phyloP scores from a whole-genome alignment of 495 filamentous ascomycete species.

The Chaetomium tenue region DNA sequence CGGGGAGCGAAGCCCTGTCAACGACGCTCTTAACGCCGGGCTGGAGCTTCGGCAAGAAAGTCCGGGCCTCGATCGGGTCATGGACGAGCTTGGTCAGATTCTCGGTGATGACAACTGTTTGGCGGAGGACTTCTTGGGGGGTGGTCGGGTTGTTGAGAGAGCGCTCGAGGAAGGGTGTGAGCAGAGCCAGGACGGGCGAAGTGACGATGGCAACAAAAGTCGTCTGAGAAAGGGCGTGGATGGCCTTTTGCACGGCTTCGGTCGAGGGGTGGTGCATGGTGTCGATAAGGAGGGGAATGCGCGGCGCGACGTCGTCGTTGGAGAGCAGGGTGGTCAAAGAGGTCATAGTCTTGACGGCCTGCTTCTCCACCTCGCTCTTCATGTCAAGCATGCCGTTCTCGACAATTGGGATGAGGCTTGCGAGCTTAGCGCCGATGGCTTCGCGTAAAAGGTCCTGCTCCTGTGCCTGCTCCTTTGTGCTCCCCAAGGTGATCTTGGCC shows the following conservation, averaged over 20 bases:
- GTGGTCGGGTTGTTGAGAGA: slow-evolving; percentile 87
- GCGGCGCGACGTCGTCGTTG: slow-evolving; percentile 93
- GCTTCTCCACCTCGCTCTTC: slow-evolving; percentile 85
- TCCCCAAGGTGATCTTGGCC: slow-evolving; percentile 77
- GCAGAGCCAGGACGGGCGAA: slow-evolving; percentile 94
- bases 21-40: slow-evolving; percentile 89
- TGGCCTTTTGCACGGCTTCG: slow-evolving; percentile 88
- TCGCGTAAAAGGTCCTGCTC: slow-evolving; percentile 86
- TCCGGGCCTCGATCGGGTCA: slow-evolving; percentile 91
- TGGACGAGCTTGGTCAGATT: slow-evolving; percentile 98
- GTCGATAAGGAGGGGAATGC: slow-evolving; percentile 89
- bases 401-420: slow-evolving; percentile 85
- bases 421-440: slow-evolving; percentile 87
- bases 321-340: slow-evolving; percentile 85
- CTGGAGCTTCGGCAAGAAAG: slow-evolving; percentile 93
- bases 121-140: slow-evolving; percentile 89
- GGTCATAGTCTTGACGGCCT: slow-evolving; percentile 85
- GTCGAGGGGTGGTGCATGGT: slow-evolving; percentile 92
- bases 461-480: slow-evolving; percentile 71
- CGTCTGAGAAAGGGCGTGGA: slow-evolving; percentile 95
- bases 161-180: slow-evolving; percentile 92
- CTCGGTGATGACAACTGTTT: slow-evolving; percentile 96
- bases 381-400: slow-evolving; percentile 96
- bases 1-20: slow-evolving; percentile 85
- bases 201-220: slow-evolving; percentile 97